Base-by-base conservation (phyloP, 176 grass and related monocot species). In the Aechmea fasciata region DNA sequence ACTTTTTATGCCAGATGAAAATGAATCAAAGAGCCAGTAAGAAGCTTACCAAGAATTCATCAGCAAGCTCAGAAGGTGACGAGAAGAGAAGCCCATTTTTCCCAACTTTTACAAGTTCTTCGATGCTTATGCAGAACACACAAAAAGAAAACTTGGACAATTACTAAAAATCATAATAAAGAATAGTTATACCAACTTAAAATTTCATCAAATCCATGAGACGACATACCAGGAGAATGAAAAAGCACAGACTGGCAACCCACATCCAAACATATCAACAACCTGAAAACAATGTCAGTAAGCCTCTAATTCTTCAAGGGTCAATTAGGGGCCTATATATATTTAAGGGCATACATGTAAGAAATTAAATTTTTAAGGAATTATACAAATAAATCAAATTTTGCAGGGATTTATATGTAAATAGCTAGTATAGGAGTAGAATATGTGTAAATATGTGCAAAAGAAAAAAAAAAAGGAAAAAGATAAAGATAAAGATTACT, bases 181-280 rank as follows among this genome's bases (percentile, higher is more conserved):
- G 10, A 29, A 52, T 66, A 23, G 26, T 8, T 65, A 53, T n/a
- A 17, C 3, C 17, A 10, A 66, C 67, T 17, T 50, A 50, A 62
- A 79, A 71, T 71, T 61, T 17, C 19, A n/a, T 11, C 28, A 29
- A 74, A 75, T 9, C 15, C 49, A 65, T 13, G 75, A 76, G 14
- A 75, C 18, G 47, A 26, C 12, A 24, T 97, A 99, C 94, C 94
- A 99, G 26, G 94, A 99, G 52, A 90, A 99, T 10, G 94, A 99
- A 85, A 81, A 89, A 65, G 94, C 94, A 76, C 94, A 99, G 80
- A 93, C 94, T 48, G 94, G 94, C 78, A 99, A 79, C 64, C 94
- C 94, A 70, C 94, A 99, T 80, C 94, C 94, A 80, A 99, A 99
- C 94, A 99, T 99, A 99, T 99, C 94, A 75, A 90, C 94, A 47